These are phyloP conservation scores for Ciborinia camelliae DNA, from an alignment of 2,329 filamentous ascomycete genomes.

Conservation along the genomic window DNA sequence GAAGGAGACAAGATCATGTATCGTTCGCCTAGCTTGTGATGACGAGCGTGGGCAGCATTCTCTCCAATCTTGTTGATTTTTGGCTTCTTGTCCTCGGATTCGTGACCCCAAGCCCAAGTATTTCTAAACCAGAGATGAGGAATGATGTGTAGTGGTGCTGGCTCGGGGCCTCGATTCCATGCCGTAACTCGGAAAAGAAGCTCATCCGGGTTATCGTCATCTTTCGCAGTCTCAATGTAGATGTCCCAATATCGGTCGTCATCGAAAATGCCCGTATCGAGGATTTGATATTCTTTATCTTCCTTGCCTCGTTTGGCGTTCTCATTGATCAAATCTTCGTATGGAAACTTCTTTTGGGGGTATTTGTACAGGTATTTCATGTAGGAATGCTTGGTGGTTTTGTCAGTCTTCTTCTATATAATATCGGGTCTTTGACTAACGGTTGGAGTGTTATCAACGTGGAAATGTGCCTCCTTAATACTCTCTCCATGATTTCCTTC, in stretches of 20 bases:
- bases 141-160: slow-evolving; percentile 87
- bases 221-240: slow-evolving; percentile 93
- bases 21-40: slow-evolving; percentile 75
- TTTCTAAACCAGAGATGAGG: slow-evolving; percentile 97
- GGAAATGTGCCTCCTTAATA: slow-evolving; percentile 94
- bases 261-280: slow-evolving; percentile 84
- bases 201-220: slow-evolving; percentile 86
- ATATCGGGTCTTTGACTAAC: slow-evolving; percentile 24
- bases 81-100: slow-evolving; percentile 73
- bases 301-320: slow-evolving; percentile 73
- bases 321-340: slow-evolving; percentile 80
- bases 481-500: slow-evolving; percentile 97
- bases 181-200: slow-evolving; percentile 91
- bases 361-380: slow-evolving; percentile 99
- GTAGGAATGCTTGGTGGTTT: slow-evolving; percentile 73
- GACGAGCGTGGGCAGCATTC: slow-evolving; percentile 70
- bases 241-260: slow-evolving; percentile 96
- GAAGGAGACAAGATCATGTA: slow-evolving; percentile 86
- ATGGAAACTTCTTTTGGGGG: slow-evolving; percentile 86
- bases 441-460: slow-evolving; percentile 84
- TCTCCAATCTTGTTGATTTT: slow-evolving; percentile 65
- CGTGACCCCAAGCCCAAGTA: slow-evolving; percentile 92
- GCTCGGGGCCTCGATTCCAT: slow-evolving; percentile 90
- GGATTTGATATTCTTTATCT: slow-evolving; percentile 86
- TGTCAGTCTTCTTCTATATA: slow-evolving; percentile 17